Conservation (phyloP, 495 filamentous ascomycete genomes). For the Lentithecium fluviatile region DNA sequence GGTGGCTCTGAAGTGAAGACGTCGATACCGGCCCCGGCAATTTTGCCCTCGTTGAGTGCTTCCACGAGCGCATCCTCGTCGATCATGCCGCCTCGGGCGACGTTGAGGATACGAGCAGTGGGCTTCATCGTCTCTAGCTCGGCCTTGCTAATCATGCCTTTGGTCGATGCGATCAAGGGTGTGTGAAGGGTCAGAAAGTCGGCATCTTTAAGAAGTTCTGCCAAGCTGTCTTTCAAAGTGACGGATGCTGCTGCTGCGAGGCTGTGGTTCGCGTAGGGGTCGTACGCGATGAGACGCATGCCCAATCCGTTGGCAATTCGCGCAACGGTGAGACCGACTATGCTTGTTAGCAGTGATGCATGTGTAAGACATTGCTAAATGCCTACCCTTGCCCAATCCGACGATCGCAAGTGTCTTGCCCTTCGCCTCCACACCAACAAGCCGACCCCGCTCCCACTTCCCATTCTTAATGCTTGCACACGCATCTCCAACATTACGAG, state of each 20-base stretch:
- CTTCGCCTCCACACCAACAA: conserved; percentile 69
- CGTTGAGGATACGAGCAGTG: conserved; percentile 65
- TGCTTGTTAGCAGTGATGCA: conserved; percentile 1
- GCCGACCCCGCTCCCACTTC: conserved; percentile 66
- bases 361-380: background rate
- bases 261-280: conserved; percentile 65
- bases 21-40: conserved; percentile 71
- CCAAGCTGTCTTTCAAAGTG: conserved; percentile 52
- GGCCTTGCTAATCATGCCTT: conserved; percentile 59
- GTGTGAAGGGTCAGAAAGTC: conserved; percentile 78
- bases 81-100: conserved; percentile 71
- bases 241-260: conserved; percentile 60
- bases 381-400: conserved; percentile 61
- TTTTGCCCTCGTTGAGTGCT: conserved; percentile 63
- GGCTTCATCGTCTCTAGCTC: conserved; percentile 69
- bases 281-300: conserved; percentile 64
- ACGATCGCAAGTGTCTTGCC: conserved; percentile 67
- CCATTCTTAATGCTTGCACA: conserved; percentile 58
- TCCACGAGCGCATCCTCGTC: conserved; percentile 67
- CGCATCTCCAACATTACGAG: conserved; percentile 62
- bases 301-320: conserved; percentile 66
- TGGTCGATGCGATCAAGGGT: conserved; percentile 67
- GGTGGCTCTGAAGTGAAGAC: conserved; percentile 74
- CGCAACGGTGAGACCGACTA: conserved; percentile 69
- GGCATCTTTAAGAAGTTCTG: conserved; percentile 57